Conservation (phyloP, 108 stramenopile species). For the Seminavis robusta region DNA sequence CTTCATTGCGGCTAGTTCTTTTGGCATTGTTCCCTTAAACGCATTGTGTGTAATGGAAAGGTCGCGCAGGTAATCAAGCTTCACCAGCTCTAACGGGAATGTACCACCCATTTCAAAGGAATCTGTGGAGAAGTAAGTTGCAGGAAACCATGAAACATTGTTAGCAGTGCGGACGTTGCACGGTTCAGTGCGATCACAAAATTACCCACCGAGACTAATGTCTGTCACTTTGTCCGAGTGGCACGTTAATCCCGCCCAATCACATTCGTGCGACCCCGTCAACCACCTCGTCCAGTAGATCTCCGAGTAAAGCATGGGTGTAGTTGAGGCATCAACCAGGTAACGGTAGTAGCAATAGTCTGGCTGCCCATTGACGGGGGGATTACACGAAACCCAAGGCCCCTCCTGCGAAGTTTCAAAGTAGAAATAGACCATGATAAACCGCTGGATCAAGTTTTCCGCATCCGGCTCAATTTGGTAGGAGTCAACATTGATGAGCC, state of each 20-base stretch:
- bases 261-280: slow-evolving; percentile 20
- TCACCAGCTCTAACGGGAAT: slow-evolving; percentile 10
- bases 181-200: neutral
- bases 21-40: slow-evolving; percentile 32
- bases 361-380: slow-evolving; percentile 1
- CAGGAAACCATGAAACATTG: neutral
- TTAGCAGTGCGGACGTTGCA: neutral
- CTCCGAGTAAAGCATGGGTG: slow-evolving; percentile 7
- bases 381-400: slow-evolving; percentile 44
- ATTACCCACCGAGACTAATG: slow-evolving; percentile 23
- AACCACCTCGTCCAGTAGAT: slow-evolving; percentile 31
- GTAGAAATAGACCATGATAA: slow-evolving; percentile 52
- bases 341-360: slow-evolving; percentile 24
- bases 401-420: slow-evolving; percentile 31
- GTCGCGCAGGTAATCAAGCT: slow-evolving; percentile 21
- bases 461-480: slow-evolving; percentile 30
- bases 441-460: slow-evolving; percentile 57
- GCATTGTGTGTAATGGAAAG: slow-evolving; percentile 19
- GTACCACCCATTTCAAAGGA: slow-evolving; percentile 7
- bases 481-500: slow-evolving; percentile 63
- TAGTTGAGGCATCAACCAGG: slow-evolving; percentile 2
- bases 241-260: slow-evolving; percentile 32
- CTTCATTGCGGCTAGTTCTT: slow-evolving; percentile 18
- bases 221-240: slow-evolving; percentile 5
- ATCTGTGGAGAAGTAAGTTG: neutral